Evolutionary conservation across 345 rosid species (phyloP).

Genomic region (Clarkia xantiana): DNA sequence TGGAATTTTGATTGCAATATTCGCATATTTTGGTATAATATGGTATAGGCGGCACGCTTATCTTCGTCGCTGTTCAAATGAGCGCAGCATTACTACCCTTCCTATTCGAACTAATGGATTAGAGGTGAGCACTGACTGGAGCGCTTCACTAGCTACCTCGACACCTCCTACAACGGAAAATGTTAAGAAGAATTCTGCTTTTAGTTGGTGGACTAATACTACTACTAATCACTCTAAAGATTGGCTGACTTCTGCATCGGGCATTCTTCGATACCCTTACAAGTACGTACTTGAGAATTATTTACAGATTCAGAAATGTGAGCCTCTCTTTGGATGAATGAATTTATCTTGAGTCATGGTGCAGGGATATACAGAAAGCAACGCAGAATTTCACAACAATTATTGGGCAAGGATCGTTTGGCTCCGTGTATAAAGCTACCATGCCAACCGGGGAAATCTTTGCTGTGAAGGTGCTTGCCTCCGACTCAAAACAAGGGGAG

Average conservation of each 20-base stretch:
- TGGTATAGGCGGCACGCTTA: constrained; percentile 51
- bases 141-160: constrained; percentile 38
- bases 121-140: constrained; percentile 54
- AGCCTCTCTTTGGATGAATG: neutral
- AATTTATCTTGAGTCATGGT: too few relatives aligned
- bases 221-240: constrained; percentile 42
- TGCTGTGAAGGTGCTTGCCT: constrained; percentile 88
- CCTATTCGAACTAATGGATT: constrained; percentile 65
- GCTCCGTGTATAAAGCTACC: constrained; percentile 80
- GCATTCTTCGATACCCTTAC: constrained; percentile 67
- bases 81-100: constrained; percentile 38
- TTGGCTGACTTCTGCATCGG: constrained; percentile 50
- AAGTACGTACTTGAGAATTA: constrained; percentile 32
- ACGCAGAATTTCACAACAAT: constrained; percentile 69
- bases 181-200: constrained; percentile 27
- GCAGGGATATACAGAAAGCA: constrained; percentile 92
- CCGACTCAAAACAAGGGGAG: constrained; percentile 82
- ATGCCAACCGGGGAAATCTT: constrained; percentile 50
- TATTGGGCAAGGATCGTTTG: constrained; percentile 88
- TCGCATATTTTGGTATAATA: constrained; percentile 37
- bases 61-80: constrained; percentile 34
- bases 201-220: constrained; percentile 39
- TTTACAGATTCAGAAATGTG: neutral
- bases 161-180: constrained; percentile 16
- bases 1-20: constrained; percentile 61